Conservation (phyloP, 179 eudicot species). For the Actinidia arguta region DNA sequence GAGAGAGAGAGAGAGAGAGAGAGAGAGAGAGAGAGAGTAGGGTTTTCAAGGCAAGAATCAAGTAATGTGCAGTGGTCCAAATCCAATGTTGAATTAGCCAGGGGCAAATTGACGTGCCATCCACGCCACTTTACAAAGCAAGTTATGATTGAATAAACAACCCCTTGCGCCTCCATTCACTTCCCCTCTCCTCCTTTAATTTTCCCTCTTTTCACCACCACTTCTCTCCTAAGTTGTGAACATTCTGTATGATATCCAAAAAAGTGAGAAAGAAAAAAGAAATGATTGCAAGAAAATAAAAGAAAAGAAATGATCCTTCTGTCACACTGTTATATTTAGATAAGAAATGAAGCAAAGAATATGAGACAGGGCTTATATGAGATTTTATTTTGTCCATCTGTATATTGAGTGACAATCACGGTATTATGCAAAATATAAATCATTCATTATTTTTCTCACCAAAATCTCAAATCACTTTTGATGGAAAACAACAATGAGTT, state of each 20-base stretch:
- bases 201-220: neutral
- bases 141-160: neutral
- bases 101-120: slow-evolving; percentile 12
- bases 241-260: neutral
- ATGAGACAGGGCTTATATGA: too few relatives aligned
- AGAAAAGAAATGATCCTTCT: too few relatives aligned
- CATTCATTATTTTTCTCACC: too few relatives aligned
- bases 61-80: neutral
- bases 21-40: neutral
- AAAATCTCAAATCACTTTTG: too few relatives aligned
- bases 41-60: neutral
- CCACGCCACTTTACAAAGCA: slow-evolving; percentile 1
- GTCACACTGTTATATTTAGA: too few relatives aligned
- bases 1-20: too few relatives aligned
- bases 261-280: neutral
- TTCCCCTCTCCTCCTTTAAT: neutral
- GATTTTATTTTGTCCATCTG: too few relatives aligned
- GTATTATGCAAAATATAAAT: too few relatives aligned
- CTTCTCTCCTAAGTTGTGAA: neutral
- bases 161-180: neutral
- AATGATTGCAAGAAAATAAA: too few relatives aligned
- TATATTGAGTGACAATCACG: too few relatives aligned
- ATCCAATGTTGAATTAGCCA: neutral
- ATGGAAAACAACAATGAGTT: too few relatives aligned
- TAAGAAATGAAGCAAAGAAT: too few relatives aligned